These are phyloP conservation scores for Zychaea mexicana DNA, from an alignment of 371 early-diverging fungal species.

Conservation along the genomic window DNA sequence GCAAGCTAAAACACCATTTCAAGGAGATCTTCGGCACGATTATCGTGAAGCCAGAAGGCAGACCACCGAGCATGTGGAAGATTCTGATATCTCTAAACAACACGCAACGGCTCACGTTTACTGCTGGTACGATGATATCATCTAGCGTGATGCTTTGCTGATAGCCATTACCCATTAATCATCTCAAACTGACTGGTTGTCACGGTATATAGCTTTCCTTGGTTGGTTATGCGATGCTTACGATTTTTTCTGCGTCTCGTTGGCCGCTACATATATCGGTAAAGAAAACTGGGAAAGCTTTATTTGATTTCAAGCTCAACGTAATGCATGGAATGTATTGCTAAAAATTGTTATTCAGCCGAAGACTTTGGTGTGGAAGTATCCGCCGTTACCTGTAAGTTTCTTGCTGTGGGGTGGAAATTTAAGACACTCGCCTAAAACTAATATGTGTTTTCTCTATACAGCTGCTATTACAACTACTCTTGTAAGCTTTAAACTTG, in stretches of 20 bases:
- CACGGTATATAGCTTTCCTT: slow-evolving; percentile 52
- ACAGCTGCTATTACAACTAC: slow-evolving; percentile 48
- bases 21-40: slow-evolving; percentile 17
- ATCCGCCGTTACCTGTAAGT: slow-evolving; percentile 57
- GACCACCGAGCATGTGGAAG: slow-evolving; percentile 36
- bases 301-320: background rate
- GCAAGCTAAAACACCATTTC: slow-evolving; percentile 7
- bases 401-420: no score
- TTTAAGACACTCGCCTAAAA: background rate
- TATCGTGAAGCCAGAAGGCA: slow-evolving; percentile 34
- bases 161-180: background rate
- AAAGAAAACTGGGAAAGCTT: background rate
- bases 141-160: background rate
- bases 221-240: slow-evolving; percentile 79
- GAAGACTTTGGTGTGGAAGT: slow-evolving; percentile 54
- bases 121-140: slow-evolving; percentile 37
- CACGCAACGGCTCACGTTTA: slow-evolving; percentile 43
- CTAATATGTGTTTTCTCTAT: background rate
- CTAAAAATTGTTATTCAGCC: no score
- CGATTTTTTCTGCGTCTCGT: slow-evolving; percentile 69
- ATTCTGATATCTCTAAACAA: slow-evolving; percentile 35
- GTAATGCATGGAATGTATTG: background rate
- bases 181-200: background rate
- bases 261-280: slow-evolving; percentile 48
- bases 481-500: slow-evolving; percentile 20